Evolutionary conservation across 23 red algal species (phyloP).

Genomic region (Gracilaria domingensis): DNA sequence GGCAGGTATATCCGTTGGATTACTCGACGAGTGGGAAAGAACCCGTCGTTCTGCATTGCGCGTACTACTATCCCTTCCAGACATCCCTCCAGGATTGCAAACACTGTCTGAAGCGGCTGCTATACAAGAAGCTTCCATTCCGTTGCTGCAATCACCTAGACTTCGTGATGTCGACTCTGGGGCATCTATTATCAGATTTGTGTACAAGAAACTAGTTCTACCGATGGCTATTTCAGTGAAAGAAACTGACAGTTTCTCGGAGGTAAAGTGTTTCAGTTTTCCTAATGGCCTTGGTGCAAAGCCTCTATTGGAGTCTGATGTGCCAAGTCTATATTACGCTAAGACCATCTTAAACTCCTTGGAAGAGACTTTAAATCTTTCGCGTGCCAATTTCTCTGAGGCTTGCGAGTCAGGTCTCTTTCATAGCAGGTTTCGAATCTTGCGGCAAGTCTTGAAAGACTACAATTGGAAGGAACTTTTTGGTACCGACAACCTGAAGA

Average conservation of each 20-base stretch:
- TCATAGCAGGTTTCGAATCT: constrained; percentile 38
- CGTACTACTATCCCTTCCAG: constrained; percentile 30
- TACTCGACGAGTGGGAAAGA: constrained; percentile 53
- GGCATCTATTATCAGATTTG: constrained; percentile 26
- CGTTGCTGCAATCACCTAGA: constrained; percentile 29
- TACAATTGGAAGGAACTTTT: constrained; percentile 30
- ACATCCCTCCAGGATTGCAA: constrained; percentile 3
- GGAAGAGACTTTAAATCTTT: background rate
- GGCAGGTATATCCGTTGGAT: constrained; percentile 20
- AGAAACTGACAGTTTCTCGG: background rate
- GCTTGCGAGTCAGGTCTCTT: constrained; percentile 45
- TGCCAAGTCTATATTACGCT: constrained; percentile 39
- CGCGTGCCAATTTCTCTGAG: background rate
- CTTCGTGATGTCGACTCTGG: constrained; percentile 52
- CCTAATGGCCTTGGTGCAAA: background rate
- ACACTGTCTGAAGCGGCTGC: background rate
- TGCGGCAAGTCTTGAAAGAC: constrained; percentile 47
- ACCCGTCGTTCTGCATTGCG: constrained; percentile 33
- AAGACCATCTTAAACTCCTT: constrained; percentile 23
- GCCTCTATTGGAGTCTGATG: background rate
- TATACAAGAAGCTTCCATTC: constrained; percentile 25
- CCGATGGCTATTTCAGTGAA: background rate
- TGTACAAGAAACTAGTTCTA: constrained; percentile 32
- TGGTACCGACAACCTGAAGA: background rate
- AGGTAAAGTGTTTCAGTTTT: constrained; percentile 16